Percentiles rank a stretch among this genome's conserved stretches.
Evolutionary conservation across 2,329 filamentous ascomycete species (phyloP).

Genomic region (Diaporthe vaccinii): DNA sequence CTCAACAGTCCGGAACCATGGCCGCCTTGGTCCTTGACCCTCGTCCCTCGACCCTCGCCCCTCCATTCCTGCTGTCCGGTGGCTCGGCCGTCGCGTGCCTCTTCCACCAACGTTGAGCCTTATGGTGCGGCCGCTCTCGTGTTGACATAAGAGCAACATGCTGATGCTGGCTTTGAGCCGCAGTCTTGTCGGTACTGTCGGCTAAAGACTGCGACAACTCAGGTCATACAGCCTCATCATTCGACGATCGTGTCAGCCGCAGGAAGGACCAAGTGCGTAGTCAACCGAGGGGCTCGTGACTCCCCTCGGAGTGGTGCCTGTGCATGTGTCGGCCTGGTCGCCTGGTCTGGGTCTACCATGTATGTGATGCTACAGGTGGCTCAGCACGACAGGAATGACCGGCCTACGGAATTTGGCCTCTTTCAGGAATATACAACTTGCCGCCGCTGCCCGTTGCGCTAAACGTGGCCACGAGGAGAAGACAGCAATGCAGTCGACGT

Average conservation of each 20-base stretch:
- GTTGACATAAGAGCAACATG: background rate
- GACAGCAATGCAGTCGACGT: no score
- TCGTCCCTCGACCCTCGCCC: background rate
- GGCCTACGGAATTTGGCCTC: background rate
- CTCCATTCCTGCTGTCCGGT: background rate
- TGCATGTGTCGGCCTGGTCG: background rate
- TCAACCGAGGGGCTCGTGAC: background rate
- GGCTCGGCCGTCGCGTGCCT: background rate
- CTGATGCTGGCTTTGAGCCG: background rate
- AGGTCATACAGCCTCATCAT: constrained; percentile 2
- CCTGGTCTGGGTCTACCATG: background rate
- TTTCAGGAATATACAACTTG: background rate
- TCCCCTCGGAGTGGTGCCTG: background rate
- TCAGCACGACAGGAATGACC: background rate
- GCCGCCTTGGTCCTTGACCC: background rate
- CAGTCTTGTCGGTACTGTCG: background rate
- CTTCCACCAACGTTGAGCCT: background rate
- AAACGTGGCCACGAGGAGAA: background rate
- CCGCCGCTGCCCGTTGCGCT: background rate
- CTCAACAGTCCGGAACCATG: background rate
- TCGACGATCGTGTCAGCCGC: background rate
- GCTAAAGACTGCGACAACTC: background rate
- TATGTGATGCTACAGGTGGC: background rate
- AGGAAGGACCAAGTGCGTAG: background rate
- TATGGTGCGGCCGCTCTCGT: background rate